phyloP scores from a whole-genome alignment of 768 basidiomycete genomes.

The Leccinum broughii region DNA sequence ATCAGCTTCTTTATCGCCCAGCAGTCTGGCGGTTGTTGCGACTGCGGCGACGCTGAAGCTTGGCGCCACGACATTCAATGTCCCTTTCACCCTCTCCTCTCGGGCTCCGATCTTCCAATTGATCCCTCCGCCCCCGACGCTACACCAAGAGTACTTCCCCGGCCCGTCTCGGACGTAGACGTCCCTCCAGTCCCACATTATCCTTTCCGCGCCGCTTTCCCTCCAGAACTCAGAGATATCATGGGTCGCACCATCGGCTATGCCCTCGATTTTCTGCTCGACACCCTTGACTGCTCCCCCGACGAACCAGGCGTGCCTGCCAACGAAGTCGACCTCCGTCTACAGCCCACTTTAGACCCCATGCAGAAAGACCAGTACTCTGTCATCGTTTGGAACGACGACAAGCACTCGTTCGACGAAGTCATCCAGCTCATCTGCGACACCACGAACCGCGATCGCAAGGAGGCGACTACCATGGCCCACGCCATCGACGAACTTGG shows the following conservation, averaged over 20 bases:
- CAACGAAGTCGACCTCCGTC: constrained; percentile 66
- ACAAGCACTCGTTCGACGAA: constrained; percentile 93
- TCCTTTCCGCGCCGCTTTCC: constrained; percentile 54
- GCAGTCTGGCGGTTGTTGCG: constrained; percentile 91
- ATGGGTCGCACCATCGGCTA: constrained; percentile 74
- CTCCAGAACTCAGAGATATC: constrained; percentile 68
- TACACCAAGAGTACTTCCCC: constrained; percentile 44
- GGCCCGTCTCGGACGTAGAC: constrained; percentile 44
- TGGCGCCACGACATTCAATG: constrained; percentile 74
- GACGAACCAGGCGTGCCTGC: constrained; percentile 70
- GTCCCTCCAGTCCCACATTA: constrained; percentile 63
- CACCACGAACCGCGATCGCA: constrained; percentile 46
- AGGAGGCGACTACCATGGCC: constrained; percentile 57
- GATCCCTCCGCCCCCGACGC: constrained; percentile 31
- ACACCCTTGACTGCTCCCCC: constrained; percentile 79
- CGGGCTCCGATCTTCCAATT: constrained; percentile 11
- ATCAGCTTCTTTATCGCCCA: constrained; percentile 92
- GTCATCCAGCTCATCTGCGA: constrained; percentile 74
- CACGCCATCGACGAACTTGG: constrained; percentile 75
- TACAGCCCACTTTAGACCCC: constrained; percentile 76
- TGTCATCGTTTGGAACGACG: constrained; percentile 93
- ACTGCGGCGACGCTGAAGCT: constrained; percentile 90
- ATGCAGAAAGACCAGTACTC: constrained; percentile 79
- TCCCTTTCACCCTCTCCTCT: constrained; percentile 68
- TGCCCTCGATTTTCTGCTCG: constrained; percentile 80